A percentile compares a stretch with the other conserved stretches of the same genome.
These are phyloP conservation scores for Oleoguttula mirabilis DNA, from an alignment of 495 filamentous ascomycete genomes.

Conservation along the genomic window DNA sequence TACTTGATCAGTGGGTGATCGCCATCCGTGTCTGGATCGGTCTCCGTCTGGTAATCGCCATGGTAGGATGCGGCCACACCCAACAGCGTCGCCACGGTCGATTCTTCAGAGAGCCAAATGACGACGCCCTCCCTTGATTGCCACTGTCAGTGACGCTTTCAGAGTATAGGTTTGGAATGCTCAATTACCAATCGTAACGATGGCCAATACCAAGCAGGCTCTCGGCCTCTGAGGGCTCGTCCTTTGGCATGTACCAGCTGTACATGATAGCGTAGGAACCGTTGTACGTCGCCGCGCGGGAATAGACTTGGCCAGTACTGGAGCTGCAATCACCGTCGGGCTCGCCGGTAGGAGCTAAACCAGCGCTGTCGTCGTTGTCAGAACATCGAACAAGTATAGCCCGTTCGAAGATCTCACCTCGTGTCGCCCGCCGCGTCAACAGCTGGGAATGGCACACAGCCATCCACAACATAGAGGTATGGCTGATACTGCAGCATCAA, in stretches of 20 bases:
- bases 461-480: constrained; percentile 38
- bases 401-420: constrained; percentile 28
- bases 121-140: too few relatives aligned
- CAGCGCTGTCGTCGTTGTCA: constrained; percentile 25
- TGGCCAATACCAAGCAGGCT: constrained; percentile 32
- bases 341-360: constrained; percentile 31
- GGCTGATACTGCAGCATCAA: constrained; percentile 41
- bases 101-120: constrained; percentile 29
- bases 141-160: constrained; percentile 41
- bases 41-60: constrained; percentile 39
- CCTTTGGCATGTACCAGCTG: constrained; percentile 43
- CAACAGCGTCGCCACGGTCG: constrained; percentile 22
- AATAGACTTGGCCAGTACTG: constrained; percentile 42
- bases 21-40: constrained; percentile 25
- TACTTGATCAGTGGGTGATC: constrained; percentile 38
- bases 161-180: too few relatives aligned
- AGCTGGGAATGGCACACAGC: constrained; percentile 45
- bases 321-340: constrained; percentile 33
- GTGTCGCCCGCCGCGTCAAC: constrained; percentile 40
- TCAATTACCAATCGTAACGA: constrained; percentile 43
- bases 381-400: constrained; percentile 1
- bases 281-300: constrained; percentile 28
- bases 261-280: constrained; percentile 41
- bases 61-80: constrained; percentile 43
- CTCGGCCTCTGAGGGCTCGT: constrained; percentile 27